Conservation (phyloP, 805 yeast genomes). For the Deakozyma indianensis region DNA sequence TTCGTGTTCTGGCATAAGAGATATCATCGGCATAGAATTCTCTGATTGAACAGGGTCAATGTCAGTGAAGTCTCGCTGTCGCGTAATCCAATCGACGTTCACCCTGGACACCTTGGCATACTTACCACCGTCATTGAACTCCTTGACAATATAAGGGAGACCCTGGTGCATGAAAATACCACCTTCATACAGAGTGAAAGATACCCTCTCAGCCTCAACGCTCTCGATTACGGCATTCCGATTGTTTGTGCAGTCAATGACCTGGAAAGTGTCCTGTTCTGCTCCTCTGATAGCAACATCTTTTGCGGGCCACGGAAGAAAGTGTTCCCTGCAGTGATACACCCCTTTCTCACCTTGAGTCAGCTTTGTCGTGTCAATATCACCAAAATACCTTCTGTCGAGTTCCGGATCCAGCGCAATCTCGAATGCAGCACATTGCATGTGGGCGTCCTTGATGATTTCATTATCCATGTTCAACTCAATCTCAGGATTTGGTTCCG, state of each 20-base stretch:
- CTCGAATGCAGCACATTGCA: conserved; percentile 92
- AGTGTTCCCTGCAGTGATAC: conserved; percentile 42
- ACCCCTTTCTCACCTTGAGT: conserved; percentile 21
- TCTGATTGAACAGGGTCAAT: conserved; percentile 53
- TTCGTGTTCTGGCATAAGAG: not conserved
- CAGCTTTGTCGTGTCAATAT: conserved; percentile 21
- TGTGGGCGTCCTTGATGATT: conserved; percentile 60
- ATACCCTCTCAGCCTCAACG: conserved; percentile 75
- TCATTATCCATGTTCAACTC: conserved; percentile 47
- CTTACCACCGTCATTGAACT: conserved; percentile 63
- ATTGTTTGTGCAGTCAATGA: conserved; percentile 74
- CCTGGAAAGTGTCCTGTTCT: conserved; percentile 72
- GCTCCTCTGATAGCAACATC: conserved; percentile 69
- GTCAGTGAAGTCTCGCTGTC: conserved; percentile 84
- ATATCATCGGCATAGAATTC: conserved; percentile 10
- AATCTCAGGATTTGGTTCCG: conserved; percentile 40
- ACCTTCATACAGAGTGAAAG: conserved; percentile 83
- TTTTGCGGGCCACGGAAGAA: conserved; percentile 69
- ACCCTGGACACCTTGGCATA: conserved; percentile 80
- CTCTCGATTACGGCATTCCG: conserved; percentile 69
- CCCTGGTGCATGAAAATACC: conserved; percentile 95
- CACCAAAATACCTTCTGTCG: conserved; percentile 47
- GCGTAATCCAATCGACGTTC: conserved; percentile 87
- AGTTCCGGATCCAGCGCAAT: conserved; percentile 41
- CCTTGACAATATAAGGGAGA: conserved; percentile 69